These are phyloP conservation scores for Aspergillus olivimuriae DNA, from an alignment of 495 filamentous ascomycete species.

Conservation along the genomic window DNA sequence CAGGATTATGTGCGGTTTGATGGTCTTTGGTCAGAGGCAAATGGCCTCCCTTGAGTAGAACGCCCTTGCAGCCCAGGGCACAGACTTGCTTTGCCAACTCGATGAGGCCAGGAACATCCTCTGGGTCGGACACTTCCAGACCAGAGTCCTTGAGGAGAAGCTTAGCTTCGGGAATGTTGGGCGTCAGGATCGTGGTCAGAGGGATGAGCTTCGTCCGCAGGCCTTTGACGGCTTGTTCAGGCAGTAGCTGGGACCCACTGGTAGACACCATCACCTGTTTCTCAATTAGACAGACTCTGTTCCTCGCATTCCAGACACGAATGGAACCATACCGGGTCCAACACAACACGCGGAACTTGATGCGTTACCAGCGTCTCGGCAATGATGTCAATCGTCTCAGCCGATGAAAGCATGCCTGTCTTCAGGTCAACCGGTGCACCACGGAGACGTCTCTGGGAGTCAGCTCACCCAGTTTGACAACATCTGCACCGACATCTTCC, in stretches of 20 bases:
- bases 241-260: constrained; percentile 69
- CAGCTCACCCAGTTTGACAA: constrained; percentile 80
- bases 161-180: constrained; percentile 85
- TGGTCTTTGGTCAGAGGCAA: constrained; percentile 62
- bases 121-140: constrained; percentile 38
- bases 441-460: neutral
- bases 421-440: constrained; percentile 1
- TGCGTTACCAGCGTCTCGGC: constrained; percentile 59
- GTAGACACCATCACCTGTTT: constrained; percentile 88
- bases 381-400: constrained; percentile 67
- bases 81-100: constrained; percentile 61
- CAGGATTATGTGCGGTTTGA: constrained; percentile 42
- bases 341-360: constrained; percentile 55
- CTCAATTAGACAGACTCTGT: constrained; percentile 1
- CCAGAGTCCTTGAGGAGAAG: constrained; percentile 61
- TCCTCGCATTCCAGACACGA: neutral
- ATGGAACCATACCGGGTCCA: constrained; percentile 66
- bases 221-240: constrained; percentile 56
- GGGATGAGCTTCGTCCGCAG: constrained; percentile 67
- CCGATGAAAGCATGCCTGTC: constrained; percentile 83
- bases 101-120: constrained; percentile 54
- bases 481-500: constrained; percentile 78
- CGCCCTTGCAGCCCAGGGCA: constrained; percentile 64
- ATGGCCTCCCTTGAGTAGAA: constrained; percentile 91
- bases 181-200: constrained; percentile 72